A percentile compares a stretch with the other conserved stretches of the same genome.
These are phyloP conservation scores for Protea cynaroides DNA, from an alignment of 164 flowering plant species.

Conservation along the genomic window DNA sequence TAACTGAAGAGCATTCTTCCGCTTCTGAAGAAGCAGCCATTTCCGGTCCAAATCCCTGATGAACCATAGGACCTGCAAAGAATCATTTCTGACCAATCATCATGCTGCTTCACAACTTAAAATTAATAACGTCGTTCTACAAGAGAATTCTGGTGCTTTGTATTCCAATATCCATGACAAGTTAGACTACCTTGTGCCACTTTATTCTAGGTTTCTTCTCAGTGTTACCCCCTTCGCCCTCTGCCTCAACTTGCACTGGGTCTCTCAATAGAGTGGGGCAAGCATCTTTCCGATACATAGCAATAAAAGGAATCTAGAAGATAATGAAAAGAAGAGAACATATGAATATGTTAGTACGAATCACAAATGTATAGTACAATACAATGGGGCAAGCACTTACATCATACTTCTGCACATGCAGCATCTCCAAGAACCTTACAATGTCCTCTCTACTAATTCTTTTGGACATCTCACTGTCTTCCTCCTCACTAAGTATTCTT, in stretches of 20 bases:
- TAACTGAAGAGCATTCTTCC: slow-evolving; percentile 63
- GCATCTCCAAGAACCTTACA: slow-evolving; percentile 54
- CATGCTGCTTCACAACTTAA: background rate
- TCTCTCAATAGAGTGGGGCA: slow-evolving; percentile 59
- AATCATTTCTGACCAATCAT: slow-evolving; percentile 6
- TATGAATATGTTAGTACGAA: background rate
- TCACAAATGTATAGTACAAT: background rate
- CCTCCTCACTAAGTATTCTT: slow-evolving; percentile 15
- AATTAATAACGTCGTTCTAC: background rate
- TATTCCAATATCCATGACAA: slow-evolving; percentile 1
- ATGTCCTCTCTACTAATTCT: slow-evolving; percentile 47
- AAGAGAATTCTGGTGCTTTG: slow-evolving; percentile 22
- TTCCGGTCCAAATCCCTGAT: slow-evolving; percentile 80
- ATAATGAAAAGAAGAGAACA: slow-evolving; percentile 6
- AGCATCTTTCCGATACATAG: slow-evolving; percentile 90
- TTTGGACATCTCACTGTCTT: slow-evolving; percentile 16
- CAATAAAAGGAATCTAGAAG: slow-evolving; percentile 78
- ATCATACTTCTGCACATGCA: slow-evolving; percentile 77
- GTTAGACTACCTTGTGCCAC: slow-evolving; percentile 50
- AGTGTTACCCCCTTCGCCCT: slow-evolving; percentile 21
- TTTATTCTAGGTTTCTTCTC: slow-evolving; percentile 31
- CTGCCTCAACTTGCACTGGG: slow-evolving; percentile 34
- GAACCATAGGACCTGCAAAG: slow-evolving; percentile 75
- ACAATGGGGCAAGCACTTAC: slow-evolving; percentile 37
- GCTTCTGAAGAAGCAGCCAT: slow-evolving; percentile 88